Conservation (phyloP, 202 grass and related monocot species). For the Musa balbisiana region DNA sequence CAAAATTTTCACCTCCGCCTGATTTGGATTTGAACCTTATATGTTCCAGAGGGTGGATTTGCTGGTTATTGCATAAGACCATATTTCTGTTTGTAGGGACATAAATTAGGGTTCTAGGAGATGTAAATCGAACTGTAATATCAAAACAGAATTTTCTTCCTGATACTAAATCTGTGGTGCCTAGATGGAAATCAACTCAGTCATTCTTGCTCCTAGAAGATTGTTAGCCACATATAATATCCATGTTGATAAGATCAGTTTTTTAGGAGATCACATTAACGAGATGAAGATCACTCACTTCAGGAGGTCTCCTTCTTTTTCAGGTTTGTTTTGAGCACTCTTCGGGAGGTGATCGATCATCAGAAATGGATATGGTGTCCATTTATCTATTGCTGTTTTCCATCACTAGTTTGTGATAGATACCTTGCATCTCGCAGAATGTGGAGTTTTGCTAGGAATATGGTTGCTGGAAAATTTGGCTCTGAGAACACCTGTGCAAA, state of each 20-base stretch:
- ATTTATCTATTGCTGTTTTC: not conserved
- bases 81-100: too few relatives aligned
- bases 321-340: not conserved
- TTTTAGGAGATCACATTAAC: not conserved
- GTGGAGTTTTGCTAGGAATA: conserved; percentile 84
- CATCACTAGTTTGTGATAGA: not conserved
- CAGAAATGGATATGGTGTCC: not conserved
- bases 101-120: too few relatives aligned
- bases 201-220: too few relatives aligned
- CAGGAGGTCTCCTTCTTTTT: not conserved
- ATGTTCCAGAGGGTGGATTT: not conserved
- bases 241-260: not conserved
- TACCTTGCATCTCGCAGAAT: conserved; percentile 23
- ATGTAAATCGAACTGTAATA: too few relatives aligned
- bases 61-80: not conserved
- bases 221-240: too few relatives aligned
- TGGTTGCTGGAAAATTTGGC: conserved; percentile 46
- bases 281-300: not conserved
- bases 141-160: too few relatives aligned
- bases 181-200: too few relatives aligned
- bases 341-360: not conserved
- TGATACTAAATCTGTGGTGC: too few relatives aligned
- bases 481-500: conserved; percentile 32
- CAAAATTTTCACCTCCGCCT: not conserved
- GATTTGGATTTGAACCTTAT: not conserved